Base-by-base conservation (phyloP, 345 rosid species). In the Lenwebbia sp. region DNA sequence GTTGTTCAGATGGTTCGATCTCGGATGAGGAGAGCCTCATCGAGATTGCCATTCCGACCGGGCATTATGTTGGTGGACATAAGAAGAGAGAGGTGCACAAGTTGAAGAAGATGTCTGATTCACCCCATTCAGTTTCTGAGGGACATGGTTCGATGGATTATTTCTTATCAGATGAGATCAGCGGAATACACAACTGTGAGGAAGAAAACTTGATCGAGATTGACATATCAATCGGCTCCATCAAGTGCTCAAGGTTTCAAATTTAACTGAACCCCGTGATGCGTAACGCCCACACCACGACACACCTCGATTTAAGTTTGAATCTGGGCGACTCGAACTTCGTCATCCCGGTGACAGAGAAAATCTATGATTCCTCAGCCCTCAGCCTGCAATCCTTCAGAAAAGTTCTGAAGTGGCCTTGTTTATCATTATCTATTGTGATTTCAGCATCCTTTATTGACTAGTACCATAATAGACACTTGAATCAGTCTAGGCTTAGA, bases 141-240 rank as follows among this genome's bases (percentile, higher is more conserved):
- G 90, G 89, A 52, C 86, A 85, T 51, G 87, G 85, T 56, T 82
- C 87, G 19, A 87, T 85, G 84, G 88, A 88, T 33, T 70, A 70
- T 70, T 33, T 70, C 85, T 85, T 90, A 17, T 44, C 88, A 47
- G 91, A 88, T 84, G 91, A 90, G 83, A 23, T 87, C 50, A 87
- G 88, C 41, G 89, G 85, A 21, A 86, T 91, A 87, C 85, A 70
- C 78, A 17, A 37, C 78, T 70, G 88, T 58, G 93, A 92, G 83
- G 93, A 92, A 58, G 93, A 91, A 8, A 92, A 90, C 19, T 76
- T 92, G 90, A 90, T 90, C 54, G 93, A 92, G 90, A 92, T 92
- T 81, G 93, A 92, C 87, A 88, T 92, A 82, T 89, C 88, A 19
- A 86, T 89, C 85, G 93, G 93, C 53, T 92, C 90, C 83, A 90